These are phyloP conservation scores for Aspergillus fijiensis DNA, from an alignment of 2,329 filamentous ascomycete genomes.

Conservation along the genomic window DNA sequence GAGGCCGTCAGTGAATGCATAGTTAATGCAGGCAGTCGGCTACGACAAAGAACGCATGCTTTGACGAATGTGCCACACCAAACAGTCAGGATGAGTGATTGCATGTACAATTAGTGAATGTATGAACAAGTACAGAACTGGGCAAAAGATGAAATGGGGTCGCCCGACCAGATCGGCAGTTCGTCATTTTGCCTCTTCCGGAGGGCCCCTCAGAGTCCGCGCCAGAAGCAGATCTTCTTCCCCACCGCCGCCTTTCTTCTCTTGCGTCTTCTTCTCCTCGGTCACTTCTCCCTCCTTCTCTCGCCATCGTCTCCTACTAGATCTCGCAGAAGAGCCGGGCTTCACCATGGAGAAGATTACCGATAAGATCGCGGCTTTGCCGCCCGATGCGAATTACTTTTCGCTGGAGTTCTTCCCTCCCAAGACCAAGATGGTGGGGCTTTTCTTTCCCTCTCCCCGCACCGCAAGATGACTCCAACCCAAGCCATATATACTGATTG, in stretches of 20 bases:
- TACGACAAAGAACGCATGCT: not conserved
- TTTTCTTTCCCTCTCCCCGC: slow-evolving; percentile 25
- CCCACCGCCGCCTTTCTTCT: slow-evolving; percentile 23
- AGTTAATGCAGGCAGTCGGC: not conserved
- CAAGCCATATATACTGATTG: slow-evolving; percentile 7
- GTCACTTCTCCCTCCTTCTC: slow-evolving; percentile 16
- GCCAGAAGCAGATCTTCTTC: slow-evolving; percentile 1
- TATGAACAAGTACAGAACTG: too few species aligned
- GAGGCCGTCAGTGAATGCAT: not conserved
- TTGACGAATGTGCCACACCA: not conserved
- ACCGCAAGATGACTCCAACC: slow-evolving; percentile 2
- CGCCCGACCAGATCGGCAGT: not conserved
- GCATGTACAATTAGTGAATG: not conserved
- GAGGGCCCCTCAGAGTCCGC: slow-evolving; percentile 1
- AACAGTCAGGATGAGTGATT: not conserved
- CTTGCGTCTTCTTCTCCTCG: slow-evolving; percentile 13
- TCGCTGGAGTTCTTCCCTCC: slow-evolving; percentile 99
- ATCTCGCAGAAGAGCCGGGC: slow-evolving; percentile 6
- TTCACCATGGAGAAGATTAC: slow-evolving; percentile 78
- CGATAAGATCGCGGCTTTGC: slow-evolving; percentile 89
- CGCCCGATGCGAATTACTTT: slow-evolving; percentile 79
- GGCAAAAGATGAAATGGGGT: not conserved
- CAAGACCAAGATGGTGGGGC: slow-evolving; percentile 78
- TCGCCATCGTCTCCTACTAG: not conserved
- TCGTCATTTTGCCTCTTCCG: slow-evolving; percentile 8